Evolutionary conservation across 2,329 filamentous ascomycete genomes (phyloP), one percentile per base, ranked within the genome.

Genomic region (Trichoderma aggressivum): DNA sequence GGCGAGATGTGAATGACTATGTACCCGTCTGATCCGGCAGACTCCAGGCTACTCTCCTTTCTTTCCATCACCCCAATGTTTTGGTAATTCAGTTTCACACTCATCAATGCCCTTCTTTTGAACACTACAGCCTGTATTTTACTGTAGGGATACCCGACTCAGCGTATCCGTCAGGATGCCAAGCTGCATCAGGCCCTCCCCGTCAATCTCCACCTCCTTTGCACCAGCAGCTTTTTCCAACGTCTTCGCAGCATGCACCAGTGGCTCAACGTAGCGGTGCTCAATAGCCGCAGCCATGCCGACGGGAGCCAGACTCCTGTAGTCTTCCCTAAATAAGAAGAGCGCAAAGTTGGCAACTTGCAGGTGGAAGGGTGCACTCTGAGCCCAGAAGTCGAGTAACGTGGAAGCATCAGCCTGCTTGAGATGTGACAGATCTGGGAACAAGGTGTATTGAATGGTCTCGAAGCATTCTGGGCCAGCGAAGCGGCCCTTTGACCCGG

Each of bases 311-410:
- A 89, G 77, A 58, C 84, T 79, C 69, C 78, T 80, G 77, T 84
- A 85, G 24, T 79, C 80, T 43, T 80, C 78, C 8, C 84, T 80
- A 75, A 87, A 86, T 24, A 90, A 79, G 74, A 90, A 88, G 66
- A 87, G 83, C 8, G 86, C 84, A 77, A 91, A 89, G 75, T 90
- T 91, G 71, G 86, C 85, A 0, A 86, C 86, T 74, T 90, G 87
- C 73, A 90, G 80, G 67, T 90, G 81, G 72, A 90, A 87, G 2
- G 86, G 81, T 63, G 83, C 82, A 62, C 86, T 86, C 73, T 86
- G 82, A 14, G 77, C 77, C 82, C 87, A 86, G 74, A 87, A 87
- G 28, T 89, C 85, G 47, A 83, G 76, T 39, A 90, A 74, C 2
- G 83, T 82, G 6, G 81, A 79, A 2, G 78, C 74, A 26, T 82